Evolutionary conservation across 1,284 basidiomycete genomes (phyloP).

Genomic region (Hymenochaete sp.): DNA sequence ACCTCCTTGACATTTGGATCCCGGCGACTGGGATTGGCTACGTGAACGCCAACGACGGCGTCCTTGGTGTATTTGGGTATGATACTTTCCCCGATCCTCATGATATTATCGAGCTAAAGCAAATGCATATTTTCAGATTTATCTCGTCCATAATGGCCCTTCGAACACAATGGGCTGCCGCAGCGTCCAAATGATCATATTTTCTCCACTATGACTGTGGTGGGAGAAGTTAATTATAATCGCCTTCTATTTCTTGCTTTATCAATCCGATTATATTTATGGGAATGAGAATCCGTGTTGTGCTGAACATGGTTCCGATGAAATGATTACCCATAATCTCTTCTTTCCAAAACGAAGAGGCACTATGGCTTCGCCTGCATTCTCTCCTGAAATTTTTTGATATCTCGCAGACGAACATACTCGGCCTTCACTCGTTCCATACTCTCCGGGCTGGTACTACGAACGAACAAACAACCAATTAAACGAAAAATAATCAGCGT

Average conservation of each 20-base stretch:
- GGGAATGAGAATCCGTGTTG: too few relatives aligned
- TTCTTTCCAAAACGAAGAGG: too few relatives aligned
- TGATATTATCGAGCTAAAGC: not conserved
- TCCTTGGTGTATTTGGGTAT: conserved; percentile 78
- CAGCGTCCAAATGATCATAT: conserved; percentile 34
- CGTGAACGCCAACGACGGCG: conserved; percentile 78
- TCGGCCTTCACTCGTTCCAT: conserved; percentile 26
- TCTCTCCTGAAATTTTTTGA: not conserved
- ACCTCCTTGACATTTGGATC: conserved; percentile 79
- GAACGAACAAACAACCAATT: not conserved
- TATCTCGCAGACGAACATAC: conserved; percentile 23
- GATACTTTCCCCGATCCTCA: conserved; percentile 22
- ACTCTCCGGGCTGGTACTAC: conserved; percentile 25
- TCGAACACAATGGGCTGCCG: conserved; percentile 45
- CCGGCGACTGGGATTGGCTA: conserved; percentile 81
- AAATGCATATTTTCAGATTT: conserved; percentile 31
- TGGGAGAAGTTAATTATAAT: too few relatives aligned
- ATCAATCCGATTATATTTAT: too few relatives aligned
- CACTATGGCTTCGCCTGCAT: too few relatives aligned
- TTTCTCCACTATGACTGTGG: too few relatives aligned
- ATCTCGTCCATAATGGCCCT: conserved; percentile 51
- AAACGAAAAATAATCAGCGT: not conserved
- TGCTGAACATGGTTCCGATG: too few relatives aligned
- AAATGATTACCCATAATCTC: too few relatives aligned
- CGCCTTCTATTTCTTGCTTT: too few relatives aligned